A percentile compares a stretch with the other conserved stretches of the same genome.
Conservation (phyloP, 1,284 basidiomycete species). For the Fomitopsis schrenkii region DNA sequence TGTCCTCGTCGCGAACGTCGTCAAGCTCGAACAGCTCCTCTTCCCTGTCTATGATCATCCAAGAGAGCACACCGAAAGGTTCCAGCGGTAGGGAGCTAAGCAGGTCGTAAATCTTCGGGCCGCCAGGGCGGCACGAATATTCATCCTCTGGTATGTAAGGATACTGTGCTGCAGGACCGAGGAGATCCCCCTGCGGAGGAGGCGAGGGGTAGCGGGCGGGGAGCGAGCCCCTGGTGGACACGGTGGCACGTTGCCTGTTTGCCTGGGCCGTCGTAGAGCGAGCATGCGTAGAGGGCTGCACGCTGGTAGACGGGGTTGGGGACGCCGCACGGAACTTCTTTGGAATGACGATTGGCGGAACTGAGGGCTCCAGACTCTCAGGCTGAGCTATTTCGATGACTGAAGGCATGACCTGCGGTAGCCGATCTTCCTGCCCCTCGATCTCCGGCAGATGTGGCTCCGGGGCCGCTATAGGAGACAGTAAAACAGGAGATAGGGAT, state of each 20-base stretch:
- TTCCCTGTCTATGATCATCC: conserved; percentile 64
- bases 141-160: conserved; percentile 48
- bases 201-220: conserved; percentile 34
- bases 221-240: conserved; percentile 15
- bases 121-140: conserved; percentile 63
- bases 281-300: not conserved
- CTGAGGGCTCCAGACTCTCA: not conserved
- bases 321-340: conserved; percentile 9
- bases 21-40: conserved; percentile 69
- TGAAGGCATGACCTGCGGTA: not conserved
- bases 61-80: conserved; percentile 57
- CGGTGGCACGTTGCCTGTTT: not conserved
- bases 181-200: conserved; percentile 38
- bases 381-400: not conserved
- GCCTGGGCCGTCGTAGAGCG: not conserved
- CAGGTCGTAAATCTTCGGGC: conserved; percentile 59
- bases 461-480: not conserved
- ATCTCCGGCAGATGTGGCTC: not conserved
- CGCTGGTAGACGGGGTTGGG: conserved; percentile 3
- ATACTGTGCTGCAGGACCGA: conserved; percentile 46
- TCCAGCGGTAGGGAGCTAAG: conserved; percentile 54
- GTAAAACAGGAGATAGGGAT: not conserved
- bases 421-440: not conserved
- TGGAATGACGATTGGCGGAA: not conserved
- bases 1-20: conserved; percentile 65